These are phyloP conservation scores for Anastatica hierochuntica DNA, from an alignment of 345 rosid species.

Conservation along the genomic window DNA sequence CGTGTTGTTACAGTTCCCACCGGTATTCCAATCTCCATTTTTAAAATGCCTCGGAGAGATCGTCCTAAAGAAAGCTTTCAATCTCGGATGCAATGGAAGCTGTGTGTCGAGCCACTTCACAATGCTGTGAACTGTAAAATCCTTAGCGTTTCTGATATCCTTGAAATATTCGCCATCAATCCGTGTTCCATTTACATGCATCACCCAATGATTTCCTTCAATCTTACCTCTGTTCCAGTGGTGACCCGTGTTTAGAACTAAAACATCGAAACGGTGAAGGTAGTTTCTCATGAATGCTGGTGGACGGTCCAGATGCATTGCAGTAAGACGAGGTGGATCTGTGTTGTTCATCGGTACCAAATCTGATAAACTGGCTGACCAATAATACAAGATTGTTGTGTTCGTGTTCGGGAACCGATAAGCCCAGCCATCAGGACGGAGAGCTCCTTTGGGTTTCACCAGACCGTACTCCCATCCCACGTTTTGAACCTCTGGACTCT, in stretches of 20 bases:
- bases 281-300: slow-evolving; percentile 51
- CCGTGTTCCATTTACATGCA: slow-evolving; percentile 48
- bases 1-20: slow-evolving; percentile 67
- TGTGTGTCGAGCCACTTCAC: slow-evolving; percentile 54
- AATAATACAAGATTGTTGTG: slow-evolving; percentile 63
- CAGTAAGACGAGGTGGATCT: slow-evolving; percentile 25
- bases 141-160: slow-evolving; percentile 44
- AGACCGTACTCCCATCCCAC: slow-evolving; percentile 55
- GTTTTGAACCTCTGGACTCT: slow-evolving; percentile 44
- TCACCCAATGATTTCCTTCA: slow-evolving; percentile 57
- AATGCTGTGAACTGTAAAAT: slow-evolving; percentile 42
- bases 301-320: slow-evolving; percentile 74
- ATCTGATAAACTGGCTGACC: slow-evolving; percentile 61
- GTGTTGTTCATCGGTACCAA: slow-evolving; percentile 38
- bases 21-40: slow-evolving; percentile 73
- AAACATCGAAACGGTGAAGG: slow-evolving; percentile 43
- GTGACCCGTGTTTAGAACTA: slow-evolving; percentile 72
- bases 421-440: slow-evolving; percentile 68
- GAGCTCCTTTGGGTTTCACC: slow-evolving; percentile 36
- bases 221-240: slow-evolving; percentile 83
- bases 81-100: slow-evolving; percentile 41
- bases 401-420: slow-evolving; percentile 50
- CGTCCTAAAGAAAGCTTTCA: slow-evolving; percentile 60
- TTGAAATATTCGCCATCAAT: slow-evolving; percentile 27
- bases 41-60: slow-evolving; percentile 66